phyloP scores from a whole-genome alignment of 2,329 filamentous ascomycete species.

The Chaetomium sp. region DNA sequence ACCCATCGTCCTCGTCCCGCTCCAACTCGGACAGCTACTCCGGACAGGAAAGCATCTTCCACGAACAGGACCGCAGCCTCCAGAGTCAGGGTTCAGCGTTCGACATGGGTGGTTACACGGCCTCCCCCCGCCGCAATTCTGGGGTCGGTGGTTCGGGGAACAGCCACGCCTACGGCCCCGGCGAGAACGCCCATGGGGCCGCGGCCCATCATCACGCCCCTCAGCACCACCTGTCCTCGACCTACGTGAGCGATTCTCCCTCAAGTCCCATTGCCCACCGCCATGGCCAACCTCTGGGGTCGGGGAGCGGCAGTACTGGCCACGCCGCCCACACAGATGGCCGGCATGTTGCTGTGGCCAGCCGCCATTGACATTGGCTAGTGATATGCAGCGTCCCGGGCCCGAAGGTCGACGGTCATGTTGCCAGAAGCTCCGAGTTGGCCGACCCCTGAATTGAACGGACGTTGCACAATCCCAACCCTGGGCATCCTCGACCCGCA shows the following conservation, averaged over 20 bases:
- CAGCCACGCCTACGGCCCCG: constrained; percentile 24
- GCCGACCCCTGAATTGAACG: neutral
- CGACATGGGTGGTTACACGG: constrained; percentile 36
- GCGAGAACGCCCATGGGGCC: constrained; percentile 4
- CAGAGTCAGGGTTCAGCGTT: constrained; percentile 36
- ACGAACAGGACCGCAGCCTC: constrained; percentile 36
- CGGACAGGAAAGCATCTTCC: constrained; percentile 34
- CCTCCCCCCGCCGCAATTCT: constrained; percentile 36
- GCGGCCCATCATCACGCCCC: constrained; percentile 3
- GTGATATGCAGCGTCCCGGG: neutral
- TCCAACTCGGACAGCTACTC: constrained; percentile 30
- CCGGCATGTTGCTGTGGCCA: constrained; percentile 28
- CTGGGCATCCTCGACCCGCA: neutral
- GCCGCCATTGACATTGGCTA: constrained; percentile 25
- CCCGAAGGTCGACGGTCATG: neutral
- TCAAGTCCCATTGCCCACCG: constrained; percentile 13
- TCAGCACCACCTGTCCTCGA: neutral
- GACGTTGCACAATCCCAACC: neutral
- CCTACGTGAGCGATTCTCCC: constrained; percentile 10
- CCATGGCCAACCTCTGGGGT: neutral
- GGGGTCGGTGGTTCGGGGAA: constrained; percentile 23
- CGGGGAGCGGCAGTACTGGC: constrained; percentile 8
- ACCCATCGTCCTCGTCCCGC: constrained; percentile 24
- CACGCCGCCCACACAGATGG: constrained; percentile 24
- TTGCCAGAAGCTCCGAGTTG: neutral